Evolutionary conservation across 345 rosid species (phyloP).

Genomic region (Jatropha curcas): DNA sequence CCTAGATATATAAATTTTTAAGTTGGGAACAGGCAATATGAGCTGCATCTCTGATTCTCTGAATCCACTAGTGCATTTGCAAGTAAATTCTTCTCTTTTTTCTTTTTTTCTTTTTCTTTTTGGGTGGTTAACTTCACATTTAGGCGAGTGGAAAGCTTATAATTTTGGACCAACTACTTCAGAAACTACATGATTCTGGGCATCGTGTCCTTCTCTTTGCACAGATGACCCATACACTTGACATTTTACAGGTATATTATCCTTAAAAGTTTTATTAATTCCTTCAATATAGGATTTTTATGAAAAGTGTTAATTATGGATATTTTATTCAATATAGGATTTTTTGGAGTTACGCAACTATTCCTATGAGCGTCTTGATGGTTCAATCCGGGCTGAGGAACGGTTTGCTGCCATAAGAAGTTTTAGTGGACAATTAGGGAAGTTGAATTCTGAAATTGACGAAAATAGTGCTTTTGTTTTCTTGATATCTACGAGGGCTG

Average conservation of each 20-base stretch:
- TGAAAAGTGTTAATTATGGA: neutral
- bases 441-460: slow-evolving; percentile 34
- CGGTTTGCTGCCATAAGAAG: slow-evolving; percentile 89
- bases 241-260: slow-evolving; percentile 71
- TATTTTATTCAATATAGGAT: slow-evolving; percentile 47
- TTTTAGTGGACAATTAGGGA: slow-evolving; percentile 51
- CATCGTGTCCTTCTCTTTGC: slow-evolving; percentile 89
- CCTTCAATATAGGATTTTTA: neutral
- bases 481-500: slow-evolving; percentile 93
- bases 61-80: slow-evolving; percentile 4
- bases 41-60: neutral
- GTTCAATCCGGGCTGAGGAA: slow-evolving; percentile 91
- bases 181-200: slow-evolving; percentile 58
- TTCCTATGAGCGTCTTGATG: slow-evolving; percentile 95
- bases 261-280: neutral
- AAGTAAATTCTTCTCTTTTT: too few relatives aligned
- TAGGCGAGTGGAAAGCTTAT: slow-evolving; percentile 89
- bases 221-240: slow-evolving; percentile 91
- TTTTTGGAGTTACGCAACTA: slow-evolving; percentile 77
- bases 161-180: slow-evolving; percentile 69
- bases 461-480: slow-evolving; percentile 67
- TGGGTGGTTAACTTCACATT: slow-evolving; percentile 12
- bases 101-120: too few relatives aligned
- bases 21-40: neutral
- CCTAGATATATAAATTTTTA: neutral